Evolutionary conservation across 306 rosid genomes (phyloP), one percentile per base, ranked within the genome.

Genomic region (Mimosa pudica): DNA sequence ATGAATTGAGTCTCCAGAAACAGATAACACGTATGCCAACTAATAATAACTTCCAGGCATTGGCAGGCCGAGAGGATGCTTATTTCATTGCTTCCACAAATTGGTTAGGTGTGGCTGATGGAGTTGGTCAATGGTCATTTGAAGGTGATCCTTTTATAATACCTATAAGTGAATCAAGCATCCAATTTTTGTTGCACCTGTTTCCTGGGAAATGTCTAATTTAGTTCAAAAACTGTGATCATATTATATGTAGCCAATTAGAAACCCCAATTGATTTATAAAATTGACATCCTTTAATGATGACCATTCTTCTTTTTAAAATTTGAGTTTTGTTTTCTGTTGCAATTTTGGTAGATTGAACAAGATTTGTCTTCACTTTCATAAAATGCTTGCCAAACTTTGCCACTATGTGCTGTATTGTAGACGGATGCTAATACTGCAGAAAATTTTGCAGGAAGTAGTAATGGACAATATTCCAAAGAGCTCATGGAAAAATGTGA

Each of bases 61-160:
- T 88, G 90, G 78, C 90, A 84, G 90, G 87, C 77, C 85, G 88
- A 81, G 92, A 88, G 83, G 93, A 92, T 85, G 90, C 92, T 60
- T 88, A 86, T 80, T 90, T 89, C 76, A 78, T 92, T 84, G 77
- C 90, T 76, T 65, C n/a, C 81, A 76, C 79, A 77, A 90, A 78
- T 83, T 92, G 94, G 94, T 81, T 90, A 73, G 94, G 91, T 42
- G 91, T 92, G 82, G 96, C 94, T 71, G 97, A 92, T 79, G 97
- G 97, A 81, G 87, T 87, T 71, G 86, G 89, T 76, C 94, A 81
- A 13, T 90, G 97, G 97, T 89, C 96, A 32, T 79, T 86, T 69
- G 91, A 90, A 90, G 96, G 96, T 92, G 86, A 70, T 36, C 9
- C 38, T 62, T 74, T 76, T 71, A 32, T 66, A 30, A 45, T 78